Evolutionary conservation across 192 early-diverging fungal species (phyloP).

Genomic region (Backusella liffmaniae): DNA sequence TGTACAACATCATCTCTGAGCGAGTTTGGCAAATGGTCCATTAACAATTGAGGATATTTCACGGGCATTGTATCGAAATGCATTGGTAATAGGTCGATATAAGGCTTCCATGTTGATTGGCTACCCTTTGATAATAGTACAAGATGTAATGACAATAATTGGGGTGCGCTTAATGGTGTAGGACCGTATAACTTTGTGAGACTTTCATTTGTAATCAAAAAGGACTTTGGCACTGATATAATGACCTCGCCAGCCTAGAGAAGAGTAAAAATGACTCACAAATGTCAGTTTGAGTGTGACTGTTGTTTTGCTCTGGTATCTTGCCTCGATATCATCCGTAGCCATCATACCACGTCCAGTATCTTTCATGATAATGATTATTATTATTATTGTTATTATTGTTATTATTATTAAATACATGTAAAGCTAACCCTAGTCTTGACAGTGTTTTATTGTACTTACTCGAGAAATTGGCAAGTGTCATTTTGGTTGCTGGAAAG

Average conservation of each 20-base stretch:
- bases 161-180: constrained; percentile 42
- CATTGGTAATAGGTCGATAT: constrained; percentile 47
- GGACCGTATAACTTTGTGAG: constrained; percentile 39
- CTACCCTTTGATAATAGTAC: constrained; percentile 35
- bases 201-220: constrained; percentile 44
- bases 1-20: constrained; percentile 41
- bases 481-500: constrained; percentile 53
- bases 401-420: not conserved
- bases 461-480: constrained; percentile 52
- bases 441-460: not conserved
- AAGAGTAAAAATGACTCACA: not conserved
- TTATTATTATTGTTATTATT: too few species aligned
- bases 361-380: constrained; percentile 23
- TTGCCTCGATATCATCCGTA: constrained; percentile 49
- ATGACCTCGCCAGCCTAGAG: constrained; percentile 52
- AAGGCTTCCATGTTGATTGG: constrained; percentile 45
- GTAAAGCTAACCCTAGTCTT: not conserved
- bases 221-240: constrained; percentile 47
- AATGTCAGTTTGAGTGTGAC: not conserved
- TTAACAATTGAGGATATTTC: constrained; percentile 35
- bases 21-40: constrained; percentile 39
- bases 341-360: constrained; percentile 63
- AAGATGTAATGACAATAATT: constrained; percentile 49
- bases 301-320: not conserved
- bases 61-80: constrained; percentile 56